phyloP scores from a whole-genome alignment of 202 grass and related monocot genomes.

The Brachypodium distachyon region DNA sequence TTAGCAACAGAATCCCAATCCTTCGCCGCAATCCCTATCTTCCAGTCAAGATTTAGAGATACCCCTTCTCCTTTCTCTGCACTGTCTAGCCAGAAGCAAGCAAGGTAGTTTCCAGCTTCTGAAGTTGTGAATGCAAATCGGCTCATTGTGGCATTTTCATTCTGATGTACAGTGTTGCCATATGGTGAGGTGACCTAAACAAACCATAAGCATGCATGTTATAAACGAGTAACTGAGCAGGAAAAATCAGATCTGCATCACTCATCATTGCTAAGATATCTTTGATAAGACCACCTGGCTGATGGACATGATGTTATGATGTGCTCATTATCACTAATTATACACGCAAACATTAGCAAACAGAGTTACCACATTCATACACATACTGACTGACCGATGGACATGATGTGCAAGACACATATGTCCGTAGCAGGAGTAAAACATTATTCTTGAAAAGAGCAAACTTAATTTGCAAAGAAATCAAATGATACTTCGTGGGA shows the following conservation, averaged over 20 bases:
- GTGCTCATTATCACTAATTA: background rate
- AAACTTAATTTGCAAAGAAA: background rate
- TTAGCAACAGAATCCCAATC: constrained; percentile 88
- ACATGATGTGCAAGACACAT: background rate
- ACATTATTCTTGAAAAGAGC: background rate
- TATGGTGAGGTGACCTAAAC: constrained; percentile 89
- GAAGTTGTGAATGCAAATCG: constrained; percentile 91
- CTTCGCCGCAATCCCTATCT: constrained; percentile 87
- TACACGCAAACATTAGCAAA: background rate
- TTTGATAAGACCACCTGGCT: background rate
- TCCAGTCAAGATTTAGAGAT: constrained; percentile 85
- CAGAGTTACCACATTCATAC: background rate
- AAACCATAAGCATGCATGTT: constrained; percentile 4
- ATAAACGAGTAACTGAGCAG: background rate
- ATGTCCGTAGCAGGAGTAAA: background rate
- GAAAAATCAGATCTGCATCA: background rate
- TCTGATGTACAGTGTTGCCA: constrained; percentile 80
- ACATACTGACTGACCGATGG: background rate
- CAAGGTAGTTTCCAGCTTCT: constrained; percentile 94
- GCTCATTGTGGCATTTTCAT: constrained; percentile 55
- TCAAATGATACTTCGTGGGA: background rate
- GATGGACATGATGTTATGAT: background rate
- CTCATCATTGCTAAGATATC: background rate
- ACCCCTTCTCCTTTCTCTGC: constrained; percentile 45
- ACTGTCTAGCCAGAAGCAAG: constrained; percentile 94